These are phyloP conservation scores for Aurinia saxatilis DNA, from an alignment of 345 rosid genomes.

Conservation along the genomic window DNA sequence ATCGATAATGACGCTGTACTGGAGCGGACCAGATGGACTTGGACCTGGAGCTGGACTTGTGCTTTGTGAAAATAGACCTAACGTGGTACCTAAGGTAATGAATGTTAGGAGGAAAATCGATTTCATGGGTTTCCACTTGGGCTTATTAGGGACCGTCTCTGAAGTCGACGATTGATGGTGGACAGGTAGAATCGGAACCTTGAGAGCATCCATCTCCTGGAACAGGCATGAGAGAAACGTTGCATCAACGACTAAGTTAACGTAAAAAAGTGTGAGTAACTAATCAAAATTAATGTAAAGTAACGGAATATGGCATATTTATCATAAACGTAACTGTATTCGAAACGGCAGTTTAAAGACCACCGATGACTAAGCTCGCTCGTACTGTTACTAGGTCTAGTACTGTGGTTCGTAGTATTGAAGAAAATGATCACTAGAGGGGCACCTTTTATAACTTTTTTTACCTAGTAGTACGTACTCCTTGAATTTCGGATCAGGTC, in stretches of 20 bases:
- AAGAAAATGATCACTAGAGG: no score
- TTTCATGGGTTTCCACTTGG: constrained; percentile 22
- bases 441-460: neutral
- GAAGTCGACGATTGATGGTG: constrained; percentile 28
- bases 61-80: constrained; percentile 20
- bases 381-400: no score
- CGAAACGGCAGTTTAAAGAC: no score
- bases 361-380: no score
- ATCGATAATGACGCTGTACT: constrained; percentile 49
- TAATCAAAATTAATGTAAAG: neutral
- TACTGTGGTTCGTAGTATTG: no score
- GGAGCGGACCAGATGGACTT: neutral
- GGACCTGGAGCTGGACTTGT: neutral
- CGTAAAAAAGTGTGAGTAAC: no score
- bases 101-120: constrained; percentile 16
- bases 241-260: constrained; percentile 44
- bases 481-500: no score
- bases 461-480: neutral
- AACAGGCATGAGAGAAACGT: constrained; percentile 45
- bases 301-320: neutral
- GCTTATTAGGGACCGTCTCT: constrained; percentile 28
- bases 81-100: constrained; percentile 14
- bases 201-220: constrained; percentile 54
- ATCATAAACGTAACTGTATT: no score
- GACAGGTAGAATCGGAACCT: constrained; percentile 29